Conservation (phyloP, 2,329 filamentous ascomycete genomes). For the Cercospora janseana region DNA sequence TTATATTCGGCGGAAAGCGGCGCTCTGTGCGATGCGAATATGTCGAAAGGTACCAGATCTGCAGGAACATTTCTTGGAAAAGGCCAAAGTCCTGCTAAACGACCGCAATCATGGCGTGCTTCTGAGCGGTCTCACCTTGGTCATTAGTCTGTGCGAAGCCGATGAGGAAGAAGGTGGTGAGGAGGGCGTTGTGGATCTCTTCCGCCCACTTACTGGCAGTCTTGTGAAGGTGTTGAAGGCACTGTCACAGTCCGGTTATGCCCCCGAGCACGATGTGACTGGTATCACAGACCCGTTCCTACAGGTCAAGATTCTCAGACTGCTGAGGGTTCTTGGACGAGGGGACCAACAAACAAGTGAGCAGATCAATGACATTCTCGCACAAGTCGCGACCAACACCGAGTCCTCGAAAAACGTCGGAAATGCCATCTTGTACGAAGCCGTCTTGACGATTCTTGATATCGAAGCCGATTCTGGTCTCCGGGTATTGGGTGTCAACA, state of each 20-base stretch:
- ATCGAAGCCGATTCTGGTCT: slow-evolving; percentile 96
- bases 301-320: slow-evolving; percentile 89
- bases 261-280: slow-evolving; percentile 95
- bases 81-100: slow-evolving; percentile 80
- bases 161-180: slow-evolving; percentile 92
- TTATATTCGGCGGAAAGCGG: slow-evolving; percentile 96
- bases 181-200: slow-evolving; percentile 84
- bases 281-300: slow-evolving; percentile 94
- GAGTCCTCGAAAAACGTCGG: slow-evolving; percentile 98
- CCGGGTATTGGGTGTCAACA: slow-evolving; percentile 93
- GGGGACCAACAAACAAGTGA: slow-evolving; percentile 87
- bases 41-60: slow-evolving; percentile 96
- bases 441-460: slow-evolving; percentile 93
- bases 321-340: slow-evolving; percentile 80
- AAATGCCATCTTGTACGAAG: slow-evolving; percentile 96
- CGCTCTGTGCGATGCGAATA: slow-evolving; percentile 98
- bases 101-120: slow-evolving; percentile 96
- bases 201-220: slow-evolving; percentile 78
- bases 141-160: slow-evolving; percentile 88
- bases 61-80: slow-evolving; percentile 95
- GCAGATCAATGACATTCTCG: slow-evolving; percentile 96
- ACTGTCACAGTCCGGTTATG: slow-evolving; percentile 90
- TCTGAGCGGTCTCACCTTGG: slow-evolving; percentile 85
- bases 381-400: slow-evolving; percentile 89
- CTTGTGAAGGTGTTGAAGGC: slow-evolving; percentile 89